Conservation (phyloP, 1,139 yeast species). For the Candida sp. region DNA sequence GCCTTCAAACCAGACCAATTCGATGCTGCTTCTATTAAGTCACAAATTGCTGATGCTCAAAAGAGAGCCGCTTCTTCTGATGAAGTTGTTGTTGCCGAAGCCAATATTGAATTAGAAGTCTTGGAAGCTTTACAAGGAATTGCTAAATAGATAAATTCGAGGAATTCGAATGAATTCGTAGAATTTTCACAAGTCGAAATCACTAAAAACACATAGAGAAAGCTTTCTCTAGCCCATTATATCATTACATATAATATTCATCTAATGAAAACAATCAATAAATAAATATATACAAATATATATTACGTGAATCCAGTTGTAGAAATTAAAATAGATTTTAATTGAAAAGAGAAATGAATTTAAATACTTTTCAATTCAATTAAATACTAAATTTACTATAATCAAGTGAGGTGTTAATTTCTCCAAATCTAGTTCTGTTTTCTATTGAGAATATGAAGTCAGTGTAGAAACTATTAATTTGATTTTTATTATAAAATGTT, state of each 20-base stretch:
- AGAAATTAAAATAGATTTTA: neutral
- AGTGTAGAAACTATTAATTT: too few species aligned
- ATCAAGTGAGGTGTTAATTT: too few species aligned
- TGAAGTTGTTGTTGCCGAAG: slow-evolving; percentile 90
- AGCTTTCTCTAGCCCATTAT: neutral
- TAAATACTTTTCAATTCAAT: too few species aligned
- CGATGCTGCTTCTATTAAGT: slow-evolving; percentile 75
- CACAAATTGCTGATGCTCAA: slow-evolving; percentile 90
- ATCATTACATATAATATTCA: neutral
- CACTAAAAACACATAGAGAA: too few species aligned
- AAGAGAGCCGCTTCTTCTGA: slow-evolving; percentile 85
- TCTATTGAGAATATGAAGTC: too few species aligned
- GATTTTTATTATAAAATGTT: too few species aligned
- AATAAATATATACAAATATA: too few species aligned
- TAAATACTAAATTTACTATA: too few species aligned
- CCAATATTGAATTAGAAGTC: slow-evolving; percentile 92
- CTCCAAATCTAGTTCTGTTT: too few species aligned
- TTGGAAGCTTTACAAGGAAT: slow-evolving; percentile 90
- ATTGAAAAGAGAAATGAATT: too few species aligned
- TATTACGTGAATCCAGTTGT: neutral
- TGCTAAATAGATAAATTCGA: slow-evolving; percentile 55
- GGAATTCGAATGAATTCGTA: too few species aligned
- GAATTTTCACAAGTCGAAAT: too few species aligned
- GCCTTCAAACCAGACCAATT: slow-evolving; percentile 92
- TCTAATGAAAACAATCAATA: neutral